Evolutionary conservation across 108 stramenopile genomes (phyloP).

Genomic region (Tribonema minus): DNA sequence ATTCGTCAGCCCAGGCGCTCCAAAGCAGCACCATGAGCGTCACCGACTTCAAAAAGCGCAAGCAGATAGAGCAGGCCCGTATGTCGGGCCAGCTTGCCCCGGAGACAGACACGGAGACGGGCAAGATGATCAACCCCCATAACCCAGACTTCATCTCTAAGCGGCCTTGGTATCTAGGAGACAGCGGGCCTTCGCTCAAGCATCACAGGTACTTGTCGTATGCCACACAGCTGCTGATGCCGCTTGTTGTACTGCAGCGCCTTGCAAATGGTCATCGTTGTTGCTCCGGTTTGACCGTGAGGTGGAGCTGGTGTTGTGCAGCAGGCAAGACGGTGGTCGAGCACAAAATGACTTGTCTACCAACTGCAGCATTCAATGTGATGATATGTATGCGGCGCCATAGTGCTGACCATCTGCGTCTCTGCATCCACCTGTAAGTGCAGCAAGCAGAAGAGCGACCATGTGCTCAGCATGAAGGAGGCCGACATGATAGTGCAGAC

Average conservation of each 20-base stretch:
- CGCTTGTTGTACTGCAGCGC: no score
- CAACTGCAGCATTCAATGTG: no score
- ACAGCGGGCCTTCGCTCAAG: conserved; percentile 75
- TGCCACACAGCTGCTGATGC: conserved; percentile 25
- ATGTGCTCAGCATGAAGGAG: conserved; percentile 36
- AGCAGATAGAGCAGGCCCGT: conserved; percentile 45
- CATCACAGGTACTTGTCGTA: conserved; percentile 75
- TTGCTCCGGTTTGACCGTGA: conserved; percentile 1
- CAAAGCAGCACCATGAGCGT: conserved; percentile 2
- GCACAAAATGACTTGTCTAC: not conserved
- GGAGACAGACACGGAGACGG: conserved; percentile 46
- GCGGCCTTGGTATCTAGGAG: conserved; percentile 94
- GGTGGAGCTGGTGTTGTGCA: conserved; percentile 60
- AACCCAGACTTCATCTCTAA: conserved; percentile 98
- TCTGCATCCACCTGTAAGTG: no score
- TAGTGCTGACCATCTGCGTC: no score
- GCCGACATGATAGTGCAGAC: conserved; percentile 35
- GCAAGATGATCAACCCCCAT: conserved; percentile 96
- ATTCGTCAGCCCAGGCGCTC: no score
- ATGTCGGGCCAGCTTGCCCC: conserved; percentile 46
- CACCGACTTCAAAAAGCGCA: conserved; percentile 2
- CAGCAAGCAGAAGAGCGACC: conserved; percentile 66
- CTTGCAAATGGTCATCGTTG: no score
- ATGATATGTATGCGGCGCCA: no score
- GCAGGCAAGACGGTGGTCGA: conserved; percentile 5